Evolutionary conservation across 257 asterid species (phyloP).

Genomic region (Plantago major): DNA sequence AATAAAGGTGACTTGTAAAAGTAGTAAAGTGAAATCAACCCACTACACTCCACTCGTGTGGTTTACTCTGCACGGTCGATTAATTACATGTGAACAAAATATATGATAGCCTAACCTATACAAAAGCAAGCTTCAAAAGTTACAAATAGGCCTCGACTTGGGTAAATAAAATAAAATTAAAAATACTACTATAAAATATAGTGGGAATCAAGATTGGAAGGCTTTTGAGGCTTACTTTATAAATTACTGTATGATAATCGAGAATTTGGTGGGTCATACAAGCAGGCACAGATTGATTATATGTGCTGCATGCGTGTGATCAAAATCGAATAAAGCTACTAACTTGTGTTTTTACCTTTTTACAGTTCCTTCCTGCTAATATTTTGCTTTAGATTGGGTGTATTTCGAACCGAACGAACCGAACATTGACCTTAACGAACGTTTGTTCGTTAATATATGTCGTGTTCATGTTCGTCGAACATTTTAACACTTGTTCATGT

Average conservation of each 20-base stretch:
- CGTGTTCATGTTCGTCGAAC: too few species aligned
- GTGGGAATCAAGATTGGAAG: conserved; percentile 17
- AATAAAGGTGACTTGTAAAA: not conserved
- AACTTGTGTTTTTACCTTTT: too few species aligned
- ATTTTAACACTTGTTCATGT: too few species aligned
- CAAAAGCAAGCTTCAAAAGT: too few species aligned
- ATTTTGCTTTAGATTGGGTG: not conserved
- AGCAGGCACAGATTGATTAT: too few species aligned
- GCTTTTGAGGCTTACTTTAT: not conserved
- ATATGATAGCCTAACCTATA: too few species aligned
- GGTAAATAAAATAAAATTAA: too few species aligned
- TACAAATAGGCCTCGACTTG: conserved; percentile 7
- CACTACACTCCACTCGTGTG: conserved; percentile 28
- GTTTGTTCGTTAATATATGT: too few species aligned
- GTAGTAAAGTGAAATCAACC: not conserved
- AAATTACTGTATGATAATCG: conserved; percentile 9
- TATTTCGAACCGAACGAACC: too few species aligned
- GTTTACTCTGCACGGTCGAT: conserved; percentile 13
- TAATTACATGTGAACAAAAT: too few species aligned
- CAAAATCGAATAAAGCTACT: conserved; percentile 27
- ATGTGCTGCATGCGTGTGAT: conserved; percentile 22
- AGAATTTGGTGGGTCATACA: conserved; percentile 20
- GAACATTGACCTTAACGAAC: too few species aligned
- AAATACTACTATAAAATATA: not conserved
- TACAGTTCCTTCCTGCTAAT: conserved; percentile 6